These are phyloP conservation scores for Buddleja alternifolia DNA, from an alignment of 257 asterid species.

Conservation along the genomic window DNA sequence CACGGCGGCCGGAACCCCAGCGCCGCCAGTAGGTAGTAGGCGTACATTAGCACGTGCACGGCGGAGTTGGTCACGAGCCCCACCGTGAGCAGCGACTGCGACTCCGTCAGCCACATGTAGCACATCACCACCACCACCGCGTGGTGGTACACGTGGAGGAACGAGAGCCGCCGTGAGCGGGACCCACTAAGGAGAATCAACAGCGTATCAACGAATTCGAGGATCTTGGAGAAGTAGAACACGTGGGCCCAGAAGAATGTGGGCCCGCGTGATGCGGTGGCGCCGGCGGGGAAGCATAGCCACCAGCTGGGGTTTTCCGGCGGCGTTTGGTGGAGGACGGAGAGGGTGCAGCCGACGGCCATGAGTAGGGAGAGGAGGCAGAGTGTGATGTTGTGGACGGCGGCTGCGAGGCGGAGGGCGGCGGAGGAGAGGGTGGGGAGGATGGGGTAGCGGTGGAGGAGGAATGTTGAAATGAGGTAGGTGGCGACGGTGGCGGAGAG, in stretches of 20 bases:
- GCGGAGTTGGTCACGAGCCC: conserved; percentile 62
- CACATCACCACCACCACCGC: conserved; percentile 64
- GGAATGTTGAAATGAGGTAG: conserved; percentile 54
- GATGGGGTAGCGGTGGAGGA: conserved; percentile 42
- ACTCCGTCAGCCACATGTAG: conserved; percentile 50
- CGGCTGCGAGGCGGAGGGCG: conserved; percentile 52
- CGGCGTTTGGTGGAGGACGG: conserved; percentile 63
- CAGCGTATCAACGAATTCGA: conserved; percentile 63
- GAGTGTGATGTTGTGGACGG: conserved; percentile 60
- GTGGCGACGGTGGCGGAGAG: conserved; percentile 45
- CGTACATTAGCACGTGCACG: conserved; percentile 80
- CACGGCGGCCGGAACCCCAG: conserved; percentile 64
- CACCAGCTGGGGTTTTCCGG: conserved; percentile 43
- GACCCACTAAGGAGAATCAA: conserved; percentile 59
- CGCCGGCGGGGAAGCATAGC: conserved; percentile 57
- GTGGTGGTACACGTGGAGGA: conserved; percentile 84
- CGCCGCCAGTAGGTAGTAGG: conserved; percentile 57
- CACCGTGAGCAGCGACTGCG: conserved; percentile 65
- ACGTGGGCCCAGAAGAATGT: conserved; percentile 72
- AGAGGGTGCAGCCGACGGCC: conserved; percentile 63
- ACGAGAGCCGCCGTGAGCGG: conserved; percentile 56
- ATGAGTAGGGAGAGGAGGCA: conserved; percentile 61
- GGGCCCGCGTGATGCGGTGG: conserved; percentile 46
- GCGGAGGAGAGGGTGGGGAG: conserved; percentile 46
- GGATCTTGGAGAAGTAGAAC: conserved; percentile 65